These are phyloP conservation scores for Leccinellum luteum DNA, from an alignment of 768 basidiomycete species.

Conservation along the genomic window DNA sequence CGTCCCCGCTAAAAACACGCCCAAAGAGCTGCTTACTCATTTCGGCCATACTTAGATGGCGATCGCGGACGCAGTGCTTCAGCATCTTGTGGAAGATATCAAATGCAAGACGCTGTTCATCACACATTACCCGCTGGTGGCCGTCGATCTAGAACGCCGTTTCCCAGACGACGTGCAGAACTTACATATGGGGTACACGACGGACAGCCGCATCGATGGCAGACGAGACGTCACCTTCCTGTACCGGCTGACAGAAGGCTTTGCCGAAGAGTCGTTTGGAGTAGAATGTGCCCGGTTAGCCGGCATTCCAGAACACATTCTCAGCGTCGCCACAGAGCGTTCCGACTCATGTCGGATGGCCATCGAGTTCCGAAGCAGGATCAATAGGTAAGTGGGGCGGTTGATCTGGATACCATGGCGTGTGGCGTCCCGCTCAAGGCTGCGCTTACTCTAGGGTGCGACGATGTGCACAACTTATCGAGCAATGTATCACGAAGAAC, in stretches of 20 bases:
- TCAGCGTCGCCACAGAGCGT: constrained; percentile 55
- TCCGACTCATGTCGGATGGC: constrained; percentile 54
- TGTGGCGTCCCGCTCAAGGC: not conserved
- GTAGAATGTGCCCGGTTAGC: constrained; percentile 92
- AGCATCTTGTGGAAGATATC: constrained; percentile 58
- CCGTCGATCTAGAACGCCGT: constrained; percentile 58
- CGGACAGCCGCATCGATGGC: constrained; percentile 68
- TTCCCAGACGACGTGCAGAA: constrained; percentile 67
- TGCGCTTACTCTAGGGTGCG: constrained; percentile 20
- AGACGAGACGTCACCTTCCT: constrained; percentile 82
- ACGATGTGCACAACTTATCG: constrained; percentile 27
- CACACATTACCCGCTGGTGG: constrained; percentile 90
- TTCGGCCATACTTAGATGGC: constrained; percentile 57
- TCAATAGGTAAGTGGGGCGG: constrained; percentile 45
- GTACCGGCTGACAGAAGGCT: constrained; percentile 69
- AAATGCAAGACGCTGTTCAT: constrained; percentile 85
- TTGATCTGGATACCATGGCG: not conserved
- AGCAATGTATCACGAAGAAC: constrained; percentile 22
- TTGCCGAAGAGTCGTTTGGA: constrained; percentile 84
- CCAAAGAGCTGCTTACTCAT: not conserved
- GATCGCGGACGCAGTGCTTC: constrained; percentile 78
- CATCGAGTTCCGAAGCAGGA: constrained; percentile 47
- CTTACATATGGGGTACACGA: constrained; percentile 83
- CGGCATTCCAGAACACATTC: constrained; percentile 68
- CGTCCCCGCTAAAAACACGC: constrained; percentile 4